phyloP scores from a whole-genome alignment of 257 asterid genomes.

The Marsdenia floribunda region DNA sequence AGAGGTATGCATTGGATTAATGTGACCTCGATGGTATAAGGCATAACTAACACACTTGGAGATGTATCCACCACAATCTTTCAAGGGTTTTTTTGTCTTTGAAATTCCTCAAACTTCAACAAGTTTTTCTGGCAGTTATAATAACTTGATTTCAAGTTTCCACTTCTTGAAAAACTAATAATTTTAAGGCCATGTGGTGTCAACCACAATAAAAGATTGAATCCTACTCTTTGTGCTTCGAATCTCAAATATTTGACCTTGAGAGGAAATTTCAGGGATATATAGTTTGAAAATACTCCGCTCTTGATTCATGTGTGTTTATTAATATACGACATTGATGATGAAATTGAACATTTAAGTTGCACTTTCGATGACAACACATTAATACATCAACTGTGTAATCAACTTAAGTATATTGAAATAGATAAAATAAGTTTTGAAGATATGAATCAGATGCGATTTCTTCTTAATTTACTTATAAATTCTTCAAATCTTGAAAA shows the following conservation, averaged over 20 bases:
- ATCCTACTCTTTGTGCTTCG: slow-evolving; percentile 67
- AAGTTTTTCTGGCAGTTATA: slow-evolving; percentile 55
- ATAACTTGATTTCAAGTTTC: slow-evolving; percentile 68
- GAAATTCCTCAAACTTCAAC: slow-evolving; percentile 66
- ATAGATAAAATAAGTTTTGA: no score
- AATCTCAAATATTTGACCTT: slow-evolving; percentile 67
- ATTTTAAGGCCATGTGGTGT: slow-evolving; percentile 61
- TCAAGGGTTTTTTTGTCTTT: slow-evolving; percentile 68
- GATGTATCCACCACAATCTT: slow-evolving; percentile 55
- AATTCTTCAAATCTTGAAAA: slow-evolving; percentile 64
- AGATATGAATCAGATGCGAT: slow-evolving; percentile 55
- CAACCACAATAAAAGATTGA: no score
- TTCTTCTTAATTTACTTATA: slow-evolving; percentile 63
- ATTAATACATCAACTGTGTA: slow-evolving; percentile 35
- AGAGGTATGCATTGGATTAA: slow-evolving; percentile 66
- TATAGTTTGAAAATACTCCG: slow-evolving; percentile 64
- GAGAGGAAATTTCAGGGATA: slow-evolving; percentile 85
- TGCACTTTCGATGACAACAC: slow-evolving; percentile 64
- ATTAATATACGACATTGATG: slow-evolving; percentile 81
- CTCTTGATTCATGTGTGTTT: slow-evolving; percentile 49
- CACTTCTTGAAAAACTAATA: slow-evolving; percentile 70
- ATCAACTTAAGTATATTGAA: slow-evolving; percentile 60
- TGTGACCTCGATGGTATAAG: slow-evolving; percentile 74
- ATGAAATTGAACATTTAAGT: slow-evolving; percentile 62
- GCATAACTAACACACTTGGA: slow-evolving; percentile 60